Evolutionary conservation across 257 asterid species (phyloP).

Genomic region (Solanum chiquidenum): DNA sequence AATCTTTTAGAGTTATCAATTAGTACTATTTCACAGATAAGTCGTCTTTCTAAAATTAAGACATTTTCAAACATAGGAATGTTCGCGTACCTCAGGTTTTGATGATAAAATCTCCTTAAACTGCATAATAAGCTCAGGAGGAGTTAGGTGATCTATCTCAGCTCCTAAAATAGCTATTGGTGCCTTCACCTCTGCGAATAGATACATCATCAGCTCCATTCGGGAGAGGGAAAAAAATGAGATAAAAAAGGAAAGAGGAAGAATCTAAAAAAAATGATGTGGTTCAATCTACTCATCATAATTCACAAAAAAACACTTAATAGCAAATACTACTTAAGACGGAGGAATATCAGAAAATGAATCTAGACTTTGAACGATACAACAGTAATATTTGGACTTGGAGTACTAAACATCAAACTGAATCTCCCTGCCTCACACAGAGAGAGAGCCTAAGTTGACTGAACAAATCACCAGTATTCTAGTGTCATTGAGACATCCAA

Average conservation of each 20-base stretch:
- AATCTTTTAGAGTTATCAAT: background rate
- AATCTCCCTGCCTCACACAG: background rate
- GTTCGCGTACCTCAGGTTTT: constrained; percentile 36
- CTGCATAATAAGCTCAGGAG: constrained; percentile 38
- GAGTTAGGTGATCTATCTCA: constrained; percentile 31
- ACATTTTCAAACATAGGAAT: background rate
- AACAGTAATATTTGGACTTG: background rate
- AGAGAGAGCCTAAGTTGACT: background rate
- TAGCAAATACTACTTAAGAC: background rate
- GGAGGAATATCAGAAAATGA: background rate
- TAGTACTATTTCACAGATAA: background rate
- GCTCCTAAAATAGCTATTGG: constrained; percentile 59
- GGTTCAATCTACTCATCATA: background rate
- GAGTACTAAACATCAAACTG: background rate
- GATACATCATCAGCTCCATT: background rate
- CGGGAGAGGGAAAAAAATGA: no score
- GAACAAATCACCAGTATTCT: background rate
- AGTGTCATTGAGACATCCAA: background rate
- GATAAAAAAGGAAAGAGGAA: background rate
- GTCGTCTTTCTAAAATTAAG: background rate
- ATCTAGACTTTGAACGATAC: background rate
- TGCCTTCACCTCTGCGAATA: constrained; percentile 31
- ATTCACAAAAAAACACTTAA: background rate
- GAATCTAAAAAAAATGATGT: background rate
- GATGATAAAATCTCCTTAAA: constrained; percentile 36